Percentiles rank a stretch among this genome's conserved stretches.
phyloP scores from a whole-genome alignment of 805 yeast species.

The Pichia manshurica region DNA sequence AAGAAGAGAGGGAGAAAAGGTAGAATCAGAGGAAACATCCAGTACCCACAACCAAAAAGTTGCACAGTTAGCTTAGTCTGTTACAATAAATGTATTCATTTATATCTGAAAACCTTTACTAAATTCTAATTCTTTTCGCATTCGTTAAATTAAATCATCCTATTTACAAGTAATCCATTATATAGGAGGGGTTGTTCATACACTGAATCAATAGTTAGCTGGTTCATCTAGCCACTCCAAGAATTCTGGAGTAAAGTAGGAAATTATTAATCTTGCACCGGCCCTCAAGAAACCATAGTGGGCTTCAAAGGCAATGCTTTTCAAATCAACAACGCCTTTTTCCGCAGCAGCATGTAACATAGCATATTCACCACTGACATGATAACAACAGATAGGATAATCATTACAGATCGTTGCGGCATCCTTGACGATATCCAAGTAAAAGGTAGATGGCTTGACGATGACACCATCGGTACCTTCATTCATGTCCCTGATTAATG shows the following conservation, averaged over 20 bases:
- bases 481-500: slow-evolving; percentile 72
- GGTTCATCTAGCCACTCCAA: slow-evolving; percentile 75
- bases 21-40: slow-evolving; percentile 2
- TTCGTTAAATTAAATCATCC: too few species aligned
- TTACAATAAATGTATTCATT: too few species aligned
- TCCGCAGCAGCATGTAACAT: slow-evolving; percentile 99
- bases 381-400: slow-evolving; percentile 90
- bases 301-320: slow-evolving; percentile 73
- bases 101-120: too few species aligned
- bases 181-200: not conserved
- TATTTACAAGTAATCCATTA: not conserved
- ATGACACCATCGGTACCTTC: slow-evolving; percentile 97
- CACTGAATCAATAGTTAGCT: slow-evolving; percentile 16
- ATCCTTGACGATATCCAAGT: slow-evolving; percentile 83
- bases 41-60: not conserved
- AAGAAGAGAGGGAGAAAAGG: slow-evolving; percentile 5
- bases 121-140: not conserved
- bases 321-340: slow-evolving; percentile 84
- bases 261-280: slow-evolving; percentile 86
- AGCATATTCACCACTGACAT: slow-evolving; percentile 95
- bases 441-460: slow-evolving; percentile 94
- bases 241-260: slow-evolving; percentile 93
- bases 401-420: slow-evolving; percentile 78
- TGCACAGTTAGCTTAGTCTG: slow-evolving; percentile 7
- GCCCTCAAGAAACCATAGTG: slow-evolving; percentile 92